A percentile compares a stretch with the other conserved stretches of the same genome.
These are phyloP conservation scores for Sodiomyces alkalinus DNA, from an alignment of 2,329 filamentous ascomycete species.

Conservation along the genomic window DNA sequence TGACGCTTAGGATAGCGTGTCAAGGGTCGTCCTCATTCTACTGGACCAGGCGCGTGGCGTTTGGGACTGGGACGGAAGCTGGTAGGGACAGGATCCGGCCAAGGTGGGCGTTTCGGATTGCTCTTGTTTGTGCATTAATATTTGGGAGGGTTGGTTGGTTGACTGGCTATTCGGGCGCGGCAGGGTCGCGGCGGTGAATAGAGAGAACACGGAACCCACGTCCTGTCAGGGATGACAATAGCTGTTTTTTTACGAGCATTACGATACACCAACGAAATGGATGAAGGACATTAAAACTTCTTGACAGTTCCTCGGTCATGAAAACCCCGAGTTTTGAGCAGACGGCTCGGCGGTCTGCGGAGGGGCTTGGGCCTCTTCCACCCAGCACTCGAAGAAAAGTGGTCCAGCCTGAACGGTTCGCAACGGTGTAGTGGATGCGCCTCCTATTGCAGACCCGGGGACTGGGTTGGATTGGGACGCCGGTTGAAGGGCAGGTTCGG, in stretches of 20 bases:
- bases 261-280: slow-evolving; percentile 1
- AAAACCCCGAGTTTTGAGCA: background rate
- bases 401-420: slow-evolving; percentile 41
- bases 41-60: slow-evolving; percentile 1
- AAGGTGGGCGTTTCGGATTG: background rate
- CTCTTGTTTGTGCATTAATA: background rate
- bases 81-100: background rate
- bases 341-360: background rate
- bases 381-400: slow-evolving; percentile 51
- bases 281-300: background rate
- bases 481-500: slow-evolving; percentile 30
- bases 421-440: slow-evolving; percentile 30
- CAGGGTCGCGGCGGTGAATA: too few species aligned
- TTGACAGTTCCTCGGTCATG: background rate
- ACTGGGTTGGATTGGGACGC: slow-evolving; percentile 15
- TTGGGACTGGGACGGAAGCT: background rate
- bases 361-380: slow-evolving; percentile 38
- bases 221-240: too few species aligned
- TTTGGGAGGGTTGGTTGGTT: background rate
- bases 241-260: too few species aligned
- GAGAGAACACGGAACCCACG: too few species aligned
- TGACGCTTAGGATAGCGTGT: slow-evolving; percentile 3
- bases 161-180: too few species aligned
- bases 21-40: slow-evolving; percentile 1
- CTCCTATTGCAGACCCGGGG: slow-evolving; percentile 16